A percentile compares a stretch with the other conserved stretches of the same genome.
These are phyloP conservation scores for Penicillium sp. DNA, from an alignment of 2,329 filamentous ascomycete species.

Conservation along the genomic window DNA sequence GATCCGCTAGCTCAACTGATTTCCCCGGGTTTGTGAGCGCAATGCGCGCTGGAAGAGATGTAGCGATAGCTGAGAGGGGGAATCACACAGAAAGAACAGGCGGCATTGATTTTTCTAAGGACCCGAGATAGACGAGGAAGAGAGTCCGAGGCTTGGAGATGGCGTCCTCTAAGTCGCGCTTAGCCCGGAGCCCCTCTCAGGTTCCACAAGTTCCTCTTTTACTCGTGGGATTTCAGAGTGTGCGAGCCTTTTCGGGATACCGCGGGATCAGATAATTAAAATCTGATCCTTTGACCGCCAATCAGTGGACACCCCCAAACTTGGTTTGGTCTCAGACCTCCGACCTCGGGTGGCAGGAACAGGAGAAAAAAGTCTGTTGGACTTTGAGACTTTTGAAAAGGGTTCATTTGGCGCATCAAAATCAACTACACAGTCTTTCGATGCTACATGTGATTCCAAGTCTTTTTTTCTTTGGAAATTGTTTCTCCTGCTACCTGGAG, in stretches of 20 bases:
- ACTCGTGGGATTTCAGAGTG: background rate
- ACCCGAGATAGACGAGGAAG: background rate
- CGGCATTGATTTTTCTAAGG: background rate
- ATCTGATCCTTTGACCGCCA: background rate
- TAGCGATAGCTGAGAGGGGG: background rate
- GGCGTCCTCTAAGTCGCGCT: background rate
- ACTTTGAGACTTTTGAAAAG: background rate
- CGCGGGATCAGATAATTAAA: background rate
- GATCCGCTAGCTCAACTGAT: background rate
- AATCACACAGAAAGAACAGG: background rate
- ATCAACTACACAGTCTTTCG: background rate
- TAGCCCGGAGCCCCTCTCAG: background rate
- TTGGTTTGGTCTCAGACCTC: background rate
- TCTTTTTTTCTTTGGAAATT: background rate
- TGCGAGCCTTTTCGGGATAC: background rate
- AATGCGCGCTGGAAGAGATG: background rate
- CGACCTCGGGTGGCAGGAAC: background rate
- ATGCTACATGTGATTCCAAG: background rate
- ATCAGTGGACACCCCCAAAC: background rate
- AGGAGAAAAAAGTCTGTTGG: background rate
- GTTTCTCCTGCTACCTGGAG: background rate
- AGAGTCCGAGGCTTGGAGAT: background rate
- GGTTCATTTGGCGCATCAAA: background rate
- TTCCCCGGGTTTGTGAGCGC: background rate
- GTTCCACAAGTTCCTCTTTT: background rate